These are phyloP conservation scores for Citrus reticulata DNA, from an alignment of 345 rosid species.

Conservation along the genomic window DNA sequence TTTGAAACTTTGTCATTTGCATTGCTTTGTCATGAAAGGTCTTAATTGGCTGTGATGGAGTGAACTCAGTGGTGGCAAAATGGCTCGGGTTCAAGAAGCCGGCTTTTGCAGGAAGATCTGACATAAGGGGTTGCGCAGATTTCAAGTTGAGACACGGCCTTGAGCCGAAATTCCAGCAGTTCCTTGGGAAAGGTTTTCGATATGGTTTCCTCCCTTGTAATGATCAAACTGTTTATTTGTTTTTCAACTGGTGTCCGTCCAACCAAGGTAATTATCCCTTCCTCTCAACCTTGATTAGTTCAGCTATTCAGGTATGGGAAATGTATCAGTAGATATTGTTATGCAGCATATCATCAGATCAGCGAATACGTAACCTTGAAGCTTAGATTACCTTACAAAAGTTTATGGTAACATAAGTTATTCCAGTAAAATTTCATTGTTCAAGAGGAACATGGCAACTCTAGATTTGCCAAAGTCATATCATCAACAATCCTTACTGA, in stretches of 20 bases:
- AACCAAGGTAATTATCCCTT: conserved; percentile 19
- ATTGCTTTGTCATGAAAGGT: conserved; percentile 30
- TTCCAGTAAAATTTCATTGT: no score
- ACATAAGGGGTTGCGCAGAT: background rate
- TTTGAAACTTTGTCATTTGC: background rate
- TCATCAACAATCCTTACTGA: no score
- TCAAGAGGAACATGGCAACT: no score
- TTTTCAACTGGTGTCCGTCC: conserved; percentile 25
- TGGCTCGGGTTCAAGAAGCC: conserved; percentile 61
- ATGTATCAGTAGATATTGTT: background rate
- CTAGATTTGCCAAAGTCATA: no score
- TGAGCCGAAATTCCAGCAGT: background rate
- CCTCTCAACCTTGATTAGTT: conserved; percentile 1
- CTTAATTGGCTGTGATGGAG: conserved; percentile 73
- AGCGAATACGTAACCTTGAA: no score
- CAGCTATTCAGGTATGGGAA: background rate
- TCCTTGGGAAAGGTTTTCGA: background rate
- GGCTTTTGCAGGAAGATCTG: conserved; percentile 13
- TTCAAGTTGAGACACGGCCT: background rate
- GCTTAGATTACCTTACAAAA: no score
- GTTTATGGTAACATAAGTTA: no score
- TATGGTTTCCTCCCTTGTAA: conserved; percentile 1
- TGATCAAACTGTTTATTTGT: conserved; percentile 26
- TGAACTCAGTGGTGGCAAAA: conserved; percentile 59
- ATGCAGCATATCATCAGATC: background rate